Conservation (phyloP, 164 flowering plant genomes). For the Amborella trichopoda region DNA sequence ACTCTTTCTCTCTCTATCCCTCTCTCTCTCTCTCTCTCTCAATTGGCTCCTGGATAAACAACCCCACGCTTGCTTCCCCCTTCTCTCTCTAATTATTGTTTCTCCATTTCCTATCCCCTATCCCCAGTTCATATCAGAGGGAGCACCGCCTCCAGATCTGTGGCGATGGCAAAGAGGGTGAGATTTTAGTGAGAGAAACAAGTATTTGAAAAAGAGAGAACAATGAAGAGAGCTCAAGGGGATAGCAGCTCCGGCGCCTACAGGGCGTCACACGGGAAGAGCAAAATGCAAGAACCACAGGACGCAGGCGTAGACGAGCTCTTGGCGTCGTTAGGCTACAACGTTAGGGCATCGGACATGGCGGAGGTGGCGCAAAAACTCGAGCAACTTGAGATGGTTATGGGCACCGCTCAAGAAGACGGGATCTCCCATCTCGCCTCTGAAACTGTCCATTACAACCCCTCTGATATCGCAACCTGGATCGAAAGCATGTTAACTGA, state of each 20-base stretch:
- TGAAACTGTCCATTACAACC: conserved; percentile 75
- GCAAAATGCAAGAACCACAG: conserved; percentile 17
- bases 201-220: too few species aligned
- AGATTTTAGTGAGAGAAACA: too few species aligned
- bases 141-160: too few species aligned
- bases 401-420: conserved; percentile 44
- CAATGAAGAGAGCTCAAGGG: too few species aligned
- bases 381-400: conserved; percentile 65
- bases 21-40: too few species aligned
- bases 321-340: conserved; percentile 69
- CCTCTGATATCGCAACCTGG: conserved; percentile 68
- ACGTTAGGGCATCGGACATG: conserved; percentile 73
- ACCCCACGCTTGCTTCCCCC: too few species aligned
- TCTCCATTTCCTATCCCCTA: too few species aligned
- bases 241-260: background rate
- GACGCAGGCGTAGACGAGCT: conserved; percentile 61
- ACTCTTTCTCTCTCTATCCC: too few species aligned
- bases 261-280: conserved; percentile 17
- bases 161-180: too few species aligned
- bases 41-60: too few species aligned
- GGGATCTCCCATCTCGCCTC: conserved; percentile 38
- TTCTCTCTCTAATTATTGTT: too few species aligned
- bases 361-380: conserved; percentile 72
- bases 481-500: conserved; percentile 62
- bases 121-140: too few species aligned